These are phyloP conservation scores for Abrus pulchellus DNA, from an alignment of 306 rosid species.

Conservation along the genomic window DNA sequence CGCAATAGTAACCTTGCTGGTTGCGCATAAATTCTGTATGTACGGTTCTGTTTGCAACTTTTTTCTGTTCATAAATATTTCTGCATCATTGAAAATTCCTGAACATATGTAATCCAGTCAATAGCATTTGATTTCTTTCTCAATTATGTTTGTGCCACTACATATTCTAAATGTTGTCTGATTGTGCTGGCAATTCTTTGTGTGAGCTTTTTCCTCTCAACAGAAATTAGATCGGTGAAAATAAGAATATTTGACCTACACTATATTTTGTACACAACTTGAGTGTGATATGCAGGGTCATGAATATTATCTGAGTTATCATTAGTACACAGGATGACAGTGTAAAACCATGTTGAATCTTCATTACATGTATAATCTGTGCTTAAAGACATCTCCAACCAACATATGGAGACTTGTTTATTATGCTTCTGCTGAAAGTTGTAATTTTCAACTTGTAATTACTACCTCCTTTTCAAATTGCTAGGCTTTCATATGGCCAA, in stretches of 20 bases:
- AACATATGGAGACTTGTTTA: background rate
- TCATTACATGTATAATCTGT: background rate
- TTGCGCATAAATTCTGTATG: background rate
- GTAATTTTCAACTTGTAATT: background rate
- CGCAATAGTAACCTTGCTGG: background rate
- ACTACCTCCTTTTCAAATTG: background rate
- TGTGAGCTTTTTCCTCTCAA: conserved; percentile 4
- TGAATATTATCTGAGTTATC: conserved; percentile 2
- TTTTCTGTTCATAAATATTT: background rate
- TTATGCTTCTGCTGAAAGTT: background rate
- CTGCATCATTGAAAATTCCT: conserved; percentile 3
- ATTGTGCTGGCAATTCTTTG: conserved; percentile 1
- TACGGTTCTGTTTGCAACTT: background rate
- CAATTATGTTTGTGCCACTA: background rate
- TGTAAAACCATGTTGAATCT: background rate
- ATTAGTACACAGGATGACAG: background rate
- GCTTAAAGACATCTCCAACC: background rate
- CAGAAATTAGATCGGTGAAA: background rate
- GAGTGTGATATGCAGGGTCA: background rate
- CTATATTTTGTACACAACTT: background rate
- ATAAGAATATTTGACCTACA: background rate
- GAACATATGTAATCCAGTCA: background rate
- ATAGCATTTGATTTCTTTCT: conserved; percentile 2
- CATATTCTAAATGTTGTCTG: background rate
- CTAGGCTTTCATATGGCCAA: background rate